A percentile compares a stretch with the other conserved stretches of the same genome.
phyloP scores from a whole-genome alignment of 805 yeast species.

The Yarrowia phangngaensis region DNA sequence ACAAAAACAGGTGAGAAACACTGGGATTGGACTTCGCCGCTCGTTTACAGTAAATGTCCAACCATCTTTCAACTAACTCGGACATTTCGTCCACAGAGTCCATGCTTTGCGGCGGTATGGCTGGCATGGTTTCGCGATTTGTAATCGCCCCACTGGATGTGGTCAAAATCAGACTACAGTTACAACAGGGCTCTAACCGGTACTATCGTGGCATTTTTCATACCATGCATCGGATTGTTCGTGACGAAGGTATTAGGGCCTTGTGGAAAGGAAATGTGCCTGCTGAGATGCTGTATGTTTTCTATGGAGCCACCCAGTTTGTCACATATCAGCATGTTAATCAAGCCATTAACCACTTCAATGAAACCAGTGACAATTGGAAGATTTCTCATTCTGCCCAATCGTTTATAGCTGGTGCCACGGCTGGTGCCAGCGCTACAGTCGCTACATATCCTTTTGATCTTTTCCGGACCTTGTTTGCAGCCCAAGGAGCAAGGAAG shows the following conservation, averaged over 20 bases:
- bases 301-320: conserved; percentile 85
- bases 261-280: conserved; percentile 98
- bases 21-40: too few relatives aligned
- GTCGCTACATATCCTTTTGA: conserved; percentile 82
- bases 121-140: conserved; percentile 62
- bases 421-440: conserved; percentile 76
- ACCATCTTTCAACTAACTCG: conserved; percentile 43
- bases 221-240: conserved; percentile 45
- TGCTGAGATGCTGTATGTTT: conserved; percentile 77
- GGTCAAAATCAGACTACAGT: conserved; percentile 69
- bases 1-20: too few relatives aligned
- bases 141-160: conserved; percentile 76
- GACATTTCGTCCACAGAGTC: conserved; percentile 53
- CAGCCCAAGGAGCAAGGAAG: conserved; percentile 49
- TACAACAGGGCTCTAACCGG: conserved; percentile 41
- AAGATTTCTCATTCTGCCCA: conserved; percentile 43
- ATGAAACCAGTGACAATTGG: conserved; percentile 27
- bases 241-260: conserved; percentile 65
- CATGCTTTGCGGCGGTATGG: conserved; percentile 62
- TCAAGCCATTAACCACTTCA: conserved; percentile 39
- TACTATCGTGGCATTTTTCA: conserved; percentile 40
- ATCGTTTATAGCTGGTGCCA: conserved; percentile 61
- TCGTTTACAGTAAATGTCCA: too few relatives aligned
- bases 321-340: conserved; percentile 61
- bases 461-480: conserved; percentile 78